phyloP scores from a whole-genome alignment of 1,284 basidiomycete genomes.

The Chalciporus sp. region DNA sequence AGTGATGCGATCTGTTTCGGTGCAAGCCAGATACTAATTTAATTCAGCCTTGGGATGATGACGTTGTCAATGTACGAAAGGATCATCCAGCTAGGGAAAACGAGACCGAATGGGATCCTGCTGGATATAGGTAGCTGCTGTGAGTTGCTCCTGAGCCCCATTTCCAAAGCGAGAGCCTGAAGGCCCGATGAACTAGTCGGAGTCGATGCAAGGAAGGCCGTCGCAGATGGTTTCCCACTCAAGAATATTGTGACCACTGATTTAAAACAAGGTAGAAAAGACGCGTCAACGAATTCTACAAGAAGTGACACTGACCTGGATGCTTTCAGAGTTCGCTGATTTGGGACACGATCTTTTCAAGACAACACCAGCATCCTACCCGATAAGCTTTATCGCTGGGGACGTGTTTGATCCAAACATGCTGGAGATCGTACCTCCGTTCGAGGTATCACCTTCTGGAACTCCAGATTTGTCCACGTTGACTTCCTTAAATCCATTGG shows the following conservation, averaged over 20 bases:
- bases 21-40: background rate
- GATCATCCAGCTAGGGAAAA: conserved; percentile 22
- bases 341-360: conserved; percentile 41
- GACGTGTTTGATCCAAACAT: conserved; percentile 36
- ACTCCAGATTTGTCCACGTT: conserved; percentile 27
- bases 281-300: background rate
- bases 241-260: conserved; percentile 4
- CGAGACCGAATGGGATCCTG: conserved; percentile 13
- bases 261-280: conserved; percentile 3
- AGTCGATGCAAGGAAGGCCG: conserved; percentile 21
- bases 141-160: conserved; percentile 16
- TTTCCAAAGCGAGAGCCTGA: background rate
- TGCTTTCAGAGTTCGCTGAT: conserved; percentile 31
- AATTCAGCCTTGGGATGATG: conserved; percentile 17
- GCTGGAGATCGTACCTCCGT: conserved; percentile 23
- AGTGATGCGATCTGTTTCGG: background rate
- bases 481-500: conserved; percentile 37
- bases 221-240: background rate
- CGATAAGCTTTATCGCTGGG: conserved; percentile 37
- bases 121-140: conserved; percentile 32
- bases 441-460: conserved; percentile 5
- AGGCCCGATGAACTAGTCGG: no score
- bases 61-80: conserved; percentile 15
- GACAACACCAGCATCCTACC: conserved; percentile 33
- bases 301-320: no score